Evolutionary conservation across 2,329 filamentous ascomycete species (phyloP).

Genomic region (Fusarium anthophilum): DNA sequence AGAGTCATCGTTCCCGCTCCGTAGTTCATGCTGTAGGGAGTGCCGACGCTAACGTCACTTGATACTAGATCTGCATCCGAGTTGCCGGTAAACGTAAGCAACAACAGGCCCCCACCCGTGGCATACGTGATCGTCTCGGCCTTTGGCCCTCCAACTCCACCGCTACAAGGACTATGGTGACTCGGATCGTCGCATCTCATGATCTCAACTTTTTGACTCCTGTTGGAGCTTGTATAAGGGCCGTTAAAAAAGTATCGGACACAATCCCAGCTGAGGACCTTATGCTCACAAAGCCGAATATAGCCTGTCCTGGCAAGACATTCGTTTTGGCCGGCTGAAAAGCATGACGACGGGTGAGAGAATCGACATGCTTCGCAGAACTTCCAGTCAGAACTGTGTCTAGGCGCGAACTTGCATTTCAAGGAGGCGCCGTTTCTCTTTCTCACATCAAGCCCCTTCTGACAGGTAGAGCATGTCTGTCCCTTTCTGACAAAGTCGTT

Average conservation of each 20-base stretch:
- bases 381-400: not conserved
- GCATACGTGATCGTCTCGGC: not conserved
- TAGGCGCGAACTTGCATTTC: not conserved
- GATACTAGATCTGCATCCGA: not conserved
- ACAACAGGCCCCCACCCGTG: not conserved
- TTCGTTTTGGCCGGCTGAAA: fast-evolving
- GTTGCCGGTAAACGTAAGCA: not conserved
- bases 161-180: not conserved
- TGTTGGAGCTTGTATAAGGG: not conserved
- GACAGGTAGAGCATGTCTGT: not conserved
- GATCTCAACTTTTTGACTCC: not conserved
- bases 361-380: not conserved
- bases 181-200: not conserved
- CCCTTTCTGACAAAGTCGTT: not conserved
- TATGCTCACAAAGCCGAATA: not conserved
- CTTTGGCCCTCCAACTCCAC: not conserved
- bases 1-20: not conserved
- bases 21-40: not conserved
- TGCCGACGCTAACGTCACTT: not conserved
- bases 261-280: not conserved
- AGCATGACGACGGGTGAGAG: not conserved
- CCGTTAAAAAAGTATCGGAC: not conserved
- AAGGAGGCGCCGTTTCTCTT: not conserved
- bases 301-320: not conserved
- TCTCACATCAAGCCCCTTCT: not conserved